Evolutionary conservation across 108 stramenopile genomes (phyloP).

Genomic region (Skeletonema tropicum): DNA sequence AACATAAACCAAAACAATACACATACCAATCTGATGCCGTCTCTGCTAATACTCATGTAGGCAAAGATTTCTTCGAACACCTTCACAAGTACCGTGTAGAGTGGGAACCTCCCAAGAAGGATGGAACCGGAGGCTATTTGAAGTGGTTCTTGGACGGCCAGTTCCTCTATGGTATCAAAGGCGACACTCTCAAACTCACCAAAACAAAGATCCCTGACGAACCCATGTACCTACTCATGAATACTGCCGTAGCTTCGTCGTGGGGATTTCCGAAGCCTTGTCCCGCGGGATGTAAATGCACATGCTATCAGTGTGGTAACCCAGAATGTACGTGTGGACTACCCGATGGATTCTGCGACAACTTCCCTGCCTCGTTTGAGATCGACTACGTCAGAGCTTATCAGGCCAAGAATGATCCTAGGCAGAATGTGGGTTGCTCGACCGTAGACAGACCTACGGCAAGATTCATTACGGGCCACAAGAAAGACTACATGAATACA

Average conservation of each 20-base stretch:
- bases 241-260: conserved; percentile 80
- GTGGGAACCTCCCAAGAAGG: conserved; percentile 85
- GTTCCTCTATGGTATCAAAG: conserved; percentile 69
- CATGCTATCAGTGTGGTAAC: conserved; percentile 87
- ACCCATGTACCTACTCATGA: conserved; percentile 90
- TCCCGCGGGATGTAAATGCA: conserved; percentile 77
- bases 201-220: conserved; percentile 84
- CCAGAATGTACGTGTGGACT: conserved; percentile 86
- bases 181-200: conserved; percentile 64
- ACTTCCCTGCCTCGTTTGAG: conserved; percentile 87
- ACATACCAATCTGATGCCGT: conserved; percentile 90
- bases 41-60: conserved; percentile 78
- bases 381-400: conserved; percentile 91
- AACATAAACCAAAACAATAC: conserved; percentile 70
- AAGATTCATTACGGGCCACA: conserved; percentile 85
- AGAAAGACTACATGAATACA: conserved; percentile 71
- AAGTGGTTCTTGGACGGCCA: conserved; percentile 80
- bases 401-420: conserved; percentile 77
- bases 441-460: conserved; percentile 79
- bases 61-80: conserved; percentile 61
- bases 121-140: conserved; percentile 70
- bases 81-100: conserved; percentile 83
- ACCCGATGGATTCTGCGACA: conserved; percentile 86
- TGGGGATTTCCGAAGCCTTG: conserved; percentile 90
- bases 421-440: conserved; percentile 83